These are phyloP conservation scores for Talaromyces verruculosus DNA, from an alignment of 2,329 filamentous ascomycete species.

Conservation along the genomic window DNA sequence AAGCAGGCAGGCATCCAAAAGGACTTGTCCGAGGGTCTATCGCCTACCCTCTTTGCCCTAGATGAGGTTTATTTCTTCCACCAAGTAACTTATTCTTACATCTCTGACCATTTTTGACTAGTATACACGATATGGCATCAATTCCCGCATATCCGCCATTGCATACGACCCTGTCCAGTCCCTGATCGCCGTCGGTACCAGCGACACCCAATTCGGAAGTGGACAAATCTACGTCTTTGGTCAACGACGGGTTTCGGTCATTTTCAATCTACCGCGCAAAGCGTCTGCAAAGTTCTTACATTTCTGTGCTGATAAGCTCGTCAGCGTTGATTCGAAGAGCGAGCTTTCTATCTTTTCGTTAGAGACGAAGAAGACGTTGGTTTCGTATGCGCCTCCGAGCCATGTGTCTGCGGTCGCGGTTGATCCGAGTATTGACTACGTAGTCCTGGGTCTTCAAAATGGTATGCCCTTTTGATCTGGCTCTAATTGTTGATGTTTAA, in stretches of 20 bases:
- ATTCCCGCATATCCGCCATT: conserved; percentile 71
- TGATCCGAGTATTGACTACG: conserved; percentile 92
- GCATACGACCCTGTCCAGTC: conserved; percentile 94
- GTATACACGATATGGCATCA: conserved; percentile 76
- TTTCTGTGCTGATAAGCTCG: conserved; percentile 81
- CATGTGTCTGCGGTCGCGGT: conserved; percentile 71
- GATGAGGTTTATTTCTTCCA: conserved; percentile 63
- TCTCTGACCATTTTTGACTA: conserved; percentile 27
- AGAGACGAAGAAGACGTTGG: conserved; percentile 64
- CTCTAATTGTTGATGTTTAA: not conserved
- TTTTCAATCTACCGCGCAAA: conserved; percentile 67
- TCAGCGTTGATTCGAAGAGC: conserved; percentile 82
- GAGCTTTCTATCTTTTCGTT: conserved; percentile 84
- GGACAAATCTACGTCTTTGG: conserved; percentile 91
- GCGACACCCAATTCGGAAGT: conserved; percentile 78
- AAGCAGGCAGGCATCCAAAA: conserved; percentile 92
- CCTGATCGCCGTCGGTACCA: conserved; percentile 86
- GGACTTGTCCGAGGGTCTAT: conserved; percentile 81
- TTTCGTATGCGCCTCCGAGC: conserved; percentile 73
- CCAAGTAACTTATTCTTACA: conserved; percentile 11
- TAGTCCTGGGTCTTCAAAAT: conserved; percentile 75
- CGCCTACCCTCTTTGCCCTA: conserved; percentile 73
- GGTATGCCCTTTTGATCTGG: conserved; percentile 44
- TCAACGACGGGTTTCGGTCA: conserved; percentile 73
- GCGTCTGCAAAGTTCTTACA: conserved; percentile 75